phyloP scores from a whole-genome alignment of 805 yeast species.

The Yueomyces sp. region DNA sequence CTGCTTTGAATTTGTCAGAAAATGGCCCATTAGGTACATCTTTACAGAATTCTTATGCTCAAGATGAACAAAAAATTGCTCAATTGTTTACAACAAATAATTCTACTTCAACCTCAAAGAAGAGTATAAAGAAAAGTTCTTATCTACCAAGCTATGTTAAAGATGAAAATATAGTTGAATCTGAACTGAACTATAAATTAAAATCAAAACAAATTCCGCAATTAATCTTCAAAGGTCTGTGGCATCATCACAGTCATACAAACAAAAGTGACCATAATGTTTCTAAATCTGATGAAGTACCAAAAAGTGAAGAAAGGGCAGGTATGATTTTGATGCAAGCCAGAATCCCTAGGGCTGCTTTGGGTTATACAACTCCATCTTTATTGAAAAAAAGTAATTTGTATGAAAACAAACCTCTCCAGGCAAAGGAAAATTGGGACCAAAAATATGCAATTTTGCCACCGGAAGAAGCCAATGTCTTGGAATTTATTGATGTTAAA shows the following conservation, averaged over 20 bases:
- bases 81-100: background rate
- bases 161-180: slow-evolving; percentile 3
- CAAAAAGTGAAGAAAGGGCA: slow-evolving; percentile 2
- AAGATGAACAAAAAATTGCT: background rate
- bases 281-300: background rate
- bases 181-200: slow-evolving; percentile 8
- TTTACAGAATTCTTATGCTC: background rate
- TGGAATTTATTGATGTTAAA: slow-evolving; percentile 15
- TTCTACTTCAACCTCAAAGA: background rate
- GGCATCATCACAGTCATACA: background rate
- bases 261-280: background rate
- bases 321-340: slow-evolving; percentile 20
- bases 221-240: background rate
- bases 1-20: too few relatives aligned
- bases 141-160: background rate
- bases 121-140: background rate
- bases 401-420: slow-evolving; percentile 15
- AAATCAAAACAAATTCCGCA: slow-evolving; percentile 1
- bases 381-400: slow-evolving; percentile 22
- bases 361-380: slow-evolving; percentile 24
- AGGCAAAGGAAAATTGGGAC: slow-evolving; percentile 21
- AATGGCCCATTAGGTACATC: too few relatives aligned
- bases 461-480: slow-evolving; percentile 12
- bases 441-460: slow-evolving; percentile 13
- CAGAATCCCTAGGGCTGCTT: slow-evolving; percentile 19